These are phyloP conservation scores for Arthroderma sp. DNA, from an alignment of 2,329 filamentous ascomycete genomes.

Conservation along the genomic window DNA sequence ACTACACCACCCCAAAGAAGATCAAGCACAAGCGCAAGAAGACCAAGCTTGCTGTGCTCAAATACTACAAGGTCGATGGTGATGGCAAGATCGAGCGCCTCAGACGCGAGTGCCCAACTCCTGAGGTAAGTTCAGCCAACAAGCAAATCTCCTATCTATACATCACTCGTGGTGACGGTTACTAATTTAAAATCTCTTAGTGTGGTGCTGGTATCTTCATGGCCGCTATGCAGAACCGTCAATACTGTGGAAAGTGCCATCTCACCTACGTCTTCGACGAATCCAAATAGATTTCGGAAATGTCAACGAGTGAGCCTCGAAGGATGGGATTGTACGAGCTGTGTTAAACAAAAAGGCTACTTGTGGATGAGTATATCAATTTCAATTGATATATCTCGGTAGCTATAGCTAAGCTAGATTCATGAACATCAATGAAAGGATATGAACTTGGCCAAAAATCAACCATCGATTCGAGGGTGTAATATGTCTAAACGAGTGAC, in stretches of 20 bases:
- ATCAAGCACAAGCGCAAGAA: constrained; percentile 99
- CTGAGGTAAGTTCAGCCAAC: constrained; percentile 53
- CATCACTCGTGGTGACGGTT: constrained; percentile 25
- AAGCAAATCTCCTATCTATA: neutral
- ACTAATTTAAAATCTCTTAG: constrained; percentile 35
- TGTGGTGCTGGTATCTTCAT: constrained; percentile 99
- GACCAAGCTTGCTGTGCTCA: constrained; percentile 99
- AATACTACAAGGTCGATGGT: constrained; percentile 99
- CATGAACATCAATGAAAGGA: constrained; percentile 4
- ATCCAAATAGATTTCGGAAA: constrained; percentile 38
- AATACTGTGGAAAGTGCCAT: constrained; percentile 76
- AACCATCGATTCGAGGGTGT: neutral
- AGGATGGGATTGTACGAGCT: neutral
- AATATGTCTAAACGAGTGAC: neutral
- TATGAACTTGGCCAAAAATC: neutral
- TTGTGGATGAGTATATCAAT: neutral
- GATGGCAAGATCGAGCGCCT: constrained; percentile 99
- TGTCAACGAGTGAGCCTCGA: neutral
- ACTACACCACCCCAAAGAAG: constrained; percentile 99
- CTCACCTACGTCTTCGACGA: constrained; percentile 61
- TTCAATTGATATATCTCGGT: neutral
- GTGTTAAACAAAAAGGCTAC: neutral
- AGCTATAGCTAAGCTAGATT: neutral
- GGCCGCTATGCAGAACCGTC: constrained; percentile 99
- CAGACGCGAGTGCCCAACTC: constrained; percentile 88